These are phyloP conservation scores for Tillandsia leiboldiana DNA, from an alignment of 176 grass and related monocot species.

Conservation along the genomic window DNA sequence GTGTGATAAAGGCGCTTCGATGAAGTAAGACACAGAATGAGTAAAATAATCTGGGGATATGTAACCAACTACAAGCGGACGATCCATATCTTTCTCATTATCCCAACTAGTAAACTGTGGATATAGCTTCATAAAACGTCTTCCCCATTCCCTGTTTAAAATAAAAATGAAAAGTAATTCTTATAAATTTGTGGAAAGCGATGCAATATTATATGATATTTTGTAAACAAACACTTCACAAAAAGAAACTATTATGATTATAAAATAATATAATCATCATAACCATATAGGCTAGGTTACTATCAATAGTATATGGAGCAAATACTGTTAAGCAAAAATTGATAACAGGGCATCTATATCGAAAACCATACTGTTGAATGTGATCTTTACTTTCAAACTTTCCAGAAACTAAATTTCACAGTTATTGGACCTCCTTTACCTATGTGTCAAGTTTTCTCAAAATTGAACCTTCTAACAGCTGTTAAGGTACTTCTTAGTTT, in stretches of 20 bases:
- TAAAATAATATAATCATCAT: neutral
- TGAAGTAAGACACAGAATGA: conserved; percentile 97
- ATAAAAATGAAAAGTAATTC: conserved; percentile 14
- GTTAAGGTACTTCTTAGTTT: too few relatives aligned
- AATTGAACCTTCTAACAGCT: too few relatives aligned
- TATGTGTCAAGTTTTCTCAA: too few relatives aligned
- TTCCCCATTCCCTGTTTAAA: conserved; percentile 82
- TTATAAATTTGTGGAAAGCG: neutral
- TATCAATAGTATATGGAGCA: too few relatives aligned
- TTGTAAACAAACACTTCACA: neutral
- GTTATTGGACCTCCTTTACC: too few relatives aligned
- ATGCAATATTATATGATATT: neutral
- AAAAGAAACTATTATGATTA: neutral
- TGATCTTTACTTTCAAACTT: too few relatives aligned
- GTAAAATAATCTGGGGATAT: conserved; percentile 98
- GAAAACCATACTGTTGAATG: too few relatives aligned
- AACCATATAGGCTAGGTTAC: too few relatives aligned
- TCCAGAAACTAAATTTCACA: too few relatives aligned
- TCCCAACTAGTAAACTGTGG: conserved; percentile 79
- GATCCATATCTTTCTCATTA: conserved; percentile 73
- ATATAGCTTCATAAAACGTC: conserved; percentile 79
- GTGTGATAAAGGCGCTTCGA: conserved; percentile 83
- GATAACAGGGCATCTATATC: too few relatives aligned
- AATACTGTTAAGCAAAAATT: too few relatives aligned
- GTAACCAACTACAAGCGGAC: conserved; percentile 77